Evolutionary conservation across 805 yeast species (phyloP).

Genomic region (Pichia manshurica): DNA sequence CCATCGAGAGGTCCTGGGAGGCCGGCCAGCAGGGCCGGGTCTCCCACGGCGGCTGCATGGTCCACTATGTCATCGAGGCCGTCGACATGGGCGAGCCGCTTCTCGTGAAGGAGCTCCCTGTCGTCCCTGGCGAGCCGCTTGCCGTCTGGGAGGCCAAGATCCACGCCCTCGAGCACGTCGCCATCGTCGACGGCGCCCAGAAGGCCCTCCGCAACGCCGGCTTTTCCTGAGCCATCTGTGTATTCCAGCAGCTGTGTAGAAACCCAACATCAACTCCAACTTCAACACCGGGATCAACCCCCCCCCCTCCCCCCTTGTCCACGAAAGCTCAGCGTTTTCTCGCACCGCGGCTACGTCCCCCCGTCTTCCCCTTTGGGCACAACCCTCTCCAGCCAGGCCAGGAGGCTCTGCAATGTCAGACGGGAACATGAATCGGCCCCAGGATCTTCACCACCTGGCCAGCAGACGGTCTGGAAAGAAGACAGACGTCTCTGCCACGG

Average conservation of each 20-base stretch:
- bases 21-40: constrained; percentile 85
- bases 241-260: too few species aligned
- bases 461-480: background rate
- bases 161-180: constrained; percentile 78
- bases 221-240: background rate
- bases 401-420: too few species aligned
- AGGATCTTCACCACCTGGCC: background rate
- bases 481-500: too few species aligned
- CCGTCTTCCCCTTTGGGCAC: too few species aligned
- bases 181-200: constrained; percentile 87
- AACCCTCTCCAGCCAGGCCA: too few species aligned
- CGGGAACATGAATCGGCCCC: too few species aligned
- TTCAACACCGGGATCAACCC: too few species aligned
- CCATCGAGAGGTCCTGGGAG: constrained; percentile 93
- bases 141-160: constrained; percentile 80
- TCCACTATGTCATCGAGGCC: constrained; percentile 91
- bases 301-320: too few species aligned
- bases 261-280: too few species aligned
- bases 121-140: constrained; percentile 65
- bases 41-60: constrained; percentile 86
- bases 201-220: constrained; percentile 30
- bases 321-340: too few species aligned
- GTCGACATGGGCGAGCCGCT: constrained; percentile 93
- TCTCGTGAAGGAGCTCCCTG: constrained; percentile 69
- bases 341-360: too few species aligned